Base-by-base conservation (phyloP, 2,329 filamentous ascomycete genomes). In the Rugonectria rugulosa region DNA sequence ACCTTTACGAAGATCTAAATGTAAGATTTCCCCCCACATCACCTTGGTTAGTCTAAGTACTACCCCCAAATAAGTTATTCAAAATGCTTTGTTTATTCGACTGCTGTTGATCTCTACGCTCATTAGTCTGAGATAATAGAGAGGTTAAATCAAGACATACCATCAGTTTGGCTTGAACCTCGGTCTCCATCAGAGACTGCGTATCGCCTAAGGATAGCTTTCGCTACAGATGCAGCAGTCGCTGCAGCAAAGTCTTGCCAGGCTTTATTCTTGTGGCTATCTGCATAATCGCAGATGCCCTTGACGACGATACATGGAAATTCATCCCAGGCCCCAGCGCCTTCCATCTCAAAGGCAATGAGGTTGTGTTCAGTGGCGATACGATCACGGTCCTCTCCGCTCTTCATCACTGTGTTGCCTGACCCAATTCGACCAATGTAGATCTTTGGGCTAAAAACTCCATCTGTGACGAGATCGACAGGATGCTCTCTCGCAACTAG, bases 391-490 rank as follows among this genome's bases (percentile, higher is more conserved):
- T 41, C n/a, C 6, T 40, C 20, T 12, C 32, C 51, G n/a, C 71
- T 72, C 38, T 75, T 77, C 53, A 81, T 74, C 1, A 80, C 73
- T 2, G 65, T 67, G 57, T 46, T 40, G 11, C 49, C 42, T 9
- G 49, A 53, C 3, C 32, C 34, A 38, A 51, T 29, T 14, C 24
- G 45, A 0, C 77, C 77, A 21, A 79, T 63, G 42, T 77, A 73
- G 0, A 79, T 51, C 7, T 32, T 31, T 9, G 62, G 64, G 55
- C 26, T 60, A 36, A 26, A 19, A 32, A 15, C 14, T 10, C 19
- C 27, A n/a, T 32, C 23, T 34, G 4, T 12, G 19, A 10, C 11
- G 21, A 4, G 17, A 38, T 21, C 15, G 19, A 10, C 19, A 21
- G 4, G 17, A 38, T 14, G 34, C 34, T 38, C 19, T 38, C 34